Base-by-base conservation (phyloP, 139 green algal species). In the Gonium pectorale region DNA sequence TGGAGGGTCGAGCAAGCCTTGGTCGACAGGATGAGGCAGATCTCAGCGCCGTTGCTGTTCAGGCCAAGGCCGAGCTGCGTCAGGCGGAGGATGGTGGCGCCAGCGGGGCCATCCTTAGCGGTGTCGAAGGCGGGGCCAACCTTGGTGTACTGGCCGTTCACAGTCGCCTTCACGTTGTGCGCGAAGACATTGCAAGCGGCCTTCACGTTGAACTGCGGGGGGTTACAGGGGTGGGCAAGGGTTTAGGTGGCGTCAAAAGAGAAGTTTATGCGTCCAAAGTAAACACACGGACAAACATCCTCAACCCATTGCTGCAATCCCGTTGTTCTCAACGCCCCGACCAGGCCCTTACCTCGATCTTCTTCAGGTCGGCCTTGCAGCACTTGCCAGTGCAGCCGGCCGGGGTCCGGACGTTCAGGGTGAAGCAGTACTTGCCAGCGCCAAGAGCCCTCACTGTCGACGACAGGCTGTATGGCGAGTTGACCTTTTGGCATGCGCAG, bases 11-110 rank as follows among this genome's bases (percentile, higher is more conserved):
- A 31, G 70, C 70, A 79, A 31, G 46, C 70, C 38, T 56, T 66
- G 6, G 35, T n/a, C 2, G 31, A 31, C 70, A 79, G 70, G 8
- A 13, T 46, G 46, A 79, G 33, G 70, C 70, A 79, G 5, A 79
- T n/a, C 70, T 79, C 33, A 2, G 70, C 49, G 44, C 46, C 70
- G 70, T 79, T 21, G 21, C 27, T 52, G 46, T 0, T 56, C 22
- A 79, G 70, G 46, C 59, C 35, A 3, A 79, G 70, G 31, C 70
- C 70, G n/a, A 79, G 70, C 44, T 79, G 70, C 11, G 70, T 79
- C 43, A 79, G 21, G 21, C 49, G 46, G 13, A 79, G 11, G 7
- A 64, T 33, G 17, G 70, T 79, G 70, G 46, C 5, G 70, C 31
- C 31, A 2, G 7, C 31, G n/a, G 33, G 33, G 44, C 70, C 70